These are phyloP conservation scores for Coelastrella sp. DNA, from an alignment of 139 green algal species.

Conservation along the genomic window DNA sequence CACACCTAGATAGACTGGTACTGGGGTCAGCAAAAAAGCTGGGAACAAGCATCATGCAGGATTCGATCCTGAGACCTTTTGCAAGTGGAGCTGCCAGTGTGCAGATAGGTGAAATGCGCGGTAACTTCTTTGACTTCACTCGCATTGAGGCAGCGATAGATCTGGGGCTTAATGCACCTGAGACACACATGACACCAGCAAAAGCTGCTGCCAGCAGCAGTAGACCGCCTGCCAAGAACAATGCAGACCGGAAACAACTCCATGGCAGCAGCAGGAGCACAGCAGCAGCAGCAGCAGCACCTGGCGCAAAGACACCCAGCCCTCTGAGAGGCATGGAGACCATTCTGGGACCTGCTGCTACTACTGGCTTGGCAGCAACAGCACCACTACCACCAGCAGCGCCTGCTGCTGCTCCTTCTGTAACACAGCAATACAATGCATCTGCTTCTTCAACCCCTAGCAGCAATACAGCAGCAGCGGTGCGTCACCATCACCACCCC, in stretches of 20 bases:
- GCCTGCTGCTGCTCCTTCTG: not conserved
- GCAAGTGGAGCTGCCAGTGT: conserved; percentile 40
- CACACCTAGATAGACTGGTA: not conserved
- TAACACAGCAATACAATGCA: not conserved
- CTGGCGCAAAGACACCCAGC: not conserved
- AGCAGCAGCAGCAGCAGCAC: conserved; percentile 3
- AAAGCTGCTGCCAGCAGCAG: not conserved
- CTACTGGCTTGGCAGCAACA: not conserved
- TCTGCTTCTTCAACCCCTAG: not conserved
- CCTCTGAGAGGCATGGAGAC: not conserved
- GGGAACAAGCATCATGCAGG: conserved; percentile 18
- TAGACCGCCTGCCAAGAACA: not conserved
- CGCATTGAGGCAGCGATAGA: conserved; percentile 50
- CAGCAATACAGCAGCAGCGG: conserved; percentile 7
- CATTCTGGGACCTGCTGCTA: conserved; percentile 26
- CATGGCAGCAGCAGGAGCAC: not conserved
- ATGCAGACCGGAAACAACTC: not conserved
- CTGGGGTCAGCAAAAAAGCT: not conserved
- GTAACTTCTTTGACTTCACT: conserved; percentile 57
- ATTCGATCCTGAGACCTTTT: conserved; percentile 51
- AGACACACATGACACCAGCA: not conserved
- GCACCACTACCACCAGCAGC: not conserved
- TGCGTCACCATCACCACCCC: conserved; percentile 33
- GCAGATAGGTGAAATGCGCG: conserved; percentile 60
- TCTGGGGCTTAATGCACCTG: conserved; percentile 50